Evolutionary conservation across 164 flowering plant species (phyloP).

Genomic region (Magnolia kwangsiensis): DNA sequence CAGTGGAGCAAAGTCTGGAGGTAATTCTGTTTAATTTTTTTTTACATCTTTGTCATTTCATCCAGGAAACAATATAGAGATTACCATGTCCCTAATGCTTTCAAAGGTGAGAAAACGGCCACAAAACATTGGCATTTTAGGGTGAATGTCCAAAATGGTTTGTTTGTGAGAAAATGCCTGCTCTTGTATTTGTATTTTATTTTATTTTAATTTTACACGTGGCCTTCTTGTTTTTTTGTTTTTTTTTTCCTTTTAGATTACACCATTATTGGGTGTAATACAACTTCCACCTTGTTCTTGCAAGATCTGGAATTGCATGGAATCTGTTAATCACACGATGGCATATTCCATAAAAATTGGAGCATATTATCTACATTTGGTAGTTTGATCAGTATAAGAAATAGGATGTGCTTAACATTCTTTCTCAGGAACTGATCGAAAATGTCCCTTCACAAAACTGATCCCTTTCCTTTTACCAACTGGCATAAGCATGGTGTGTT

Average conservation of each 20-base stretch:
- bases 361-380: background rate
- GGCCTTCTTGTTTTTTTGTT: background rate
- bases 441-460: background rate
- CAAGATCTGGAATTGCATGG: background rate
- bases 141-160: no score
- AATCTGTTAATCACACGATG: background rate
- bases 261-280: background rate
- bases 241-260: background rate
- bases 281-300: background rate
- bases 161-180: no score
- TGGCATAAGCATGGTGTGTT: background rate
- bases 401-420: background rate
- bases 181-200: background rate
- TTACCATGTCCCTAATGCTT: background rate
- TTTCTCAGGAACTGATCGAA: background rate
- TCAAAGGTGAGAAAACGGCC: background rate
- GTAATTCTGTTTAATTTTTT: slow-evolving; percentile 28
- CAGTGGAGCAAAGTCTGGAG: slow-evolving; percentile 70
- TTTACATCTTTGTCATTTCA: background rate
- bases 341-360: background rate
- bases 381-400: background rate
- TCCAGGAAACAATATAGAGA: background rate
- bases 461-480: background rate
- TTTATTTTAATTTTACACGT: background rate
- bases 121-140: no score